Base-by-base conservation (phyloP, 2,329 filamentous ascomycete species). In the Colletotrichum sp. region DNA sequence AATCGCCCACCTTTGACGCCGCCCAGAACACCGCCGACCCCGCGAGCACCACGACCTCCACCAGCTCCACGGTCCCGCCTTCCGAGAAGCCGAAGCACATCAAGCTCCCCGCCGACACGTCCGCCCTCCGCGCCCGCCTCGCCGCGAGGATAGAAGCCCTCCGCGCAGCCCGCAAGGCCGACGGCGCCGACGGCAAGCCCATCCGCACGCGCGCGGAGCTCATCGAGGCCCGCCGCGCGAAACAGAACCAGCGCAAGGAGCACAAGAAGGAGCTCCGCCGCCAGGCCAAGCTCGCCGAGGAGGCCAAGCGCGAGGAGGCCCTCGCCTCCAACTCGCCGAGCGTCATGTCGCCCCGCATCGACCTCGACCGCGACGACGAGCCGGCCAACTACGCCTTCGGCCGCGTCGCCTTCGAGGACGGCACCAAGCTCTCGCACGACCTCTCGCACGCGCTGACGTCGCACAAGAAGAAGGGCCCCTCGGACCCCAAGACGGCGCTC, bases 191-290 rank as follows among this genome's bases (percentile, higher is more conserved):
- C 80, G 95, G 95, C 76, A 93, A 94, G 81, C 93, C 94, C 18
- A 95, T 96, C 73, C 93, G 94, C 78, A 98, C 95, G 76, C 92
- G 97, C 77, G 94, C 98, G 85, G 96, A 99, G 82, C 90, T 99
- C 15, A 95, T 99, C 80, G 97, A 99, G 85, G 92, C 95, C 60
- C 92, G 97, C 57, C 92, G 97, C 78, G 92, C 93, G 82, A 98
- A 98, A 86, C 94, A 98, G 83, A 94, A 95, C 75, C 92, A 96
- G 83, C 92, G 95, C 77, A 96, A 96, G 83, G 93, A 93, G 26
- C 94, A 96, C 81, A 99, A 98, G 88, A 97, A 98, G 85, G 94
- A 96, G 81, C 87, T 96, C 74, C 92, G 96, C 60, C 88, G 91
- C 78, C 90, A 94, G 80, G 94, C 94, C 24, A 96, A 94, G 82